These are phyloP conservation scores for Microcos paniculata DNA, from an alignment of 345 rosid species.

Conservation along the genomic window DNA sequence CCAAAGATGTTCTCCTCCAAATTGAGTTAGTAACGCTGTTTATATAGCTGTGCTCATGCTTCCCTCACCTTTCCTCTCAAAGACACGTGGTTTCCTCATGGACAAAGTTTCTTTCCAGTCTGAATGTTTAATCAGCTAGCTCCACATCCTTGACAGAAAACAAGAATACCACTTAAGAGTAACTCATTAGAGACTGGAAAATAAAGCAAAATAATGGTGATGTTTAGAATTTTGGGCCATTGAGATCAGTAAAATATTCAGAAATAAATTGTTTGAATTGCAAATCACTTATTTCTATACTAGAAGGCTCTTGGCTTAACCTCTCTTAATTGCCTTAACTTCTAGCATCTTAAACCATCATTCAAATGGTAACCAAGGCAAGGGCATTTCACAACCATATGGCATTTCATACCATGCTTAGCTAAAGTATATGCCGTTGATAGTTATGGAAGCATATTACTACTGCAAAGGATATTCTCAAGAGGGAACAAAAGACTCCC, in stretches of 20 bases:
- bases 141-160: constrained; percentile 51
- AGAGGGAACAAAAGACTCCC: neutral
- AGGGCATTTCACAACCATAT: neutral
- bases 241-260: neutral
- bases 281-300: neutral
- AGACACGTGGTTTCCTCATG: constrained; percentile 48
- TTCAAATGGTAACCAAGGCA: neutral
- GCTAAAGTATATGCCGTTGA: too few relatives aligned
- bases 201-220: too few relatives aligned
- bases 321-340: constrained; percentile 3
- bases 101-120: constrained; percentile 68
- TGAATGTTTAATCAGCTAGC: constrained; percentile 55
- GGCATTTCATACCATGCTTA: too few relatives aligned
- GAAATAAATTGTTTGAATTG: neutral
- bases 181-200: too few relatives aligned
- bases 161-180: neutral
- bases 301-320: neutral
- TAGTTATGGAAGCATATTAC: neutral
- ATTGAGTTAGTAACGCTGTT: neutral
- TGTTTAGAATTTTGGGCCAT: neutral
- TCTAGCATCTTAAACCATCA: neutral
- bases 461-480: neutral
- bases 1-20: too few relatives aligned
- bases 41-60: neutral
- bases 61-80: constrained; percentile 57